Evolutionary conservation across 768 basidiomycete species (phyloP).

Genomic region (Tulasnella calospora): DNA sequence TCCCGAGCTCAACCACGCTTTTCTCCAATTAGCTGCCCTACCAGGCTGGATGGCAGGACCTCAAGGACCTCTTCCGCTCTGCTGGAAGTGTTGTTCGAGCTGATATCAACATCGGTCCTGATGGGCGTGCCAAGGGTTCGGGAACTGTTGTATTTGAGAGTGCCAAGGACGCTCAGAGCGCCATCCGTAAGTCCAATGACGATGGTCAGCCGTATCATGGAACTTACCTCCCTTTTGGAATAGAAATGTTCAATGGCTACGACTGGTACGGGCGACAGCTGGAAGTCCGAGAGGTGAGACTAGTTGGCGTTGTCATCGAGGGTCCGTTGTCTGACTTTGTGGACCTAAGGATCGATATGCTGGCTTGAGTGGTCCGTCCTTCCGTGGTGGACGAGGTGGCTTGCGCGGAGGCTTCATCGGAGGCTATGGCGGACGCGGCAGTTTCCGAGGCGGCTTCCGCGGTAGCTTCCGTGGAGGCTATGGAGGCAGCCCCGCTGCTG

Average conservation of each 20-base stretch:
- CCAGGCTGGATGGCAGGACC: slow-evolving; percentile 75
- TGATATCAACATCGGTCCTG: slow-evolving; percentile 80
- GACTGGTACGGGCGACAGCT: slow-evolving; percentile 95
- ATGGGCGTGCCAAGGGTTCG: slow-evolving; percentile 86
- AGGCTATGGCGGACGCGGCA: slow-evolving; percentile 51
- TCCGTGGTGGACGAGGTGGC: slow-evolving; percentile 50
- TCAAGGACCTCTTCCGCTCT: slow-evolving; percentile 91
- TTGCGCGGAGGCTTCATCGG: slow-evolving; percentile 37
- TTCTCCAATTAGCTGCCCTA: slow-evolving; percentile 34
- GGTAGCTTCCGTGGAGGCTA: slow-evolving; percentile 35
- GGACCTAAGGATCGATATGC: slow-evolving; percentile 72
- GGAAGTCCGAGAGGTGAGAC: slow-evolving; percentile 85
- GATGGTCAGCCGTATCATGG: neutral
- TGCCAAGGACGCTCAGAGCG: slow-evolving; percentile 75
- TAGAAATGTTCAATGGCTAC: slow-evolving; percentile 94
- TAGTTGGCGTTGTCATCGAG: neutral
- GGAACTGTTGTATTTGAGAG: slow-evolving; percentile 75
- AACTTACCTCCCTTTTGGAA: slow-evolving; percentile 12
- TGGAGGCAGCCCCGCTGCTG: slow-evolving; percentile 29
- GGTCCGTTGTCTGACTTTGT: neutral
- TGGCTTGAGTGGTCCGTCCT: slow-evolving; percentile 59
- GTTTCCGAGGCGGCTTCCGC: slow-evolving; percentile 49
- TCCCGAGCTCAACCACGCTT: neutral
- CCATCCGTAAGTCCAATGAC: slow-evolving; percentile 22
- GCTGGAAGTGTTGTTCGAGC: slow-evolving; percentile 88